Evolutionary conservation across 2,329 filamentous ascomycete genomes (phyloP), one percentile per base, ranked within the genome.

Genomic region (Elsinoe perseae): DNA sequence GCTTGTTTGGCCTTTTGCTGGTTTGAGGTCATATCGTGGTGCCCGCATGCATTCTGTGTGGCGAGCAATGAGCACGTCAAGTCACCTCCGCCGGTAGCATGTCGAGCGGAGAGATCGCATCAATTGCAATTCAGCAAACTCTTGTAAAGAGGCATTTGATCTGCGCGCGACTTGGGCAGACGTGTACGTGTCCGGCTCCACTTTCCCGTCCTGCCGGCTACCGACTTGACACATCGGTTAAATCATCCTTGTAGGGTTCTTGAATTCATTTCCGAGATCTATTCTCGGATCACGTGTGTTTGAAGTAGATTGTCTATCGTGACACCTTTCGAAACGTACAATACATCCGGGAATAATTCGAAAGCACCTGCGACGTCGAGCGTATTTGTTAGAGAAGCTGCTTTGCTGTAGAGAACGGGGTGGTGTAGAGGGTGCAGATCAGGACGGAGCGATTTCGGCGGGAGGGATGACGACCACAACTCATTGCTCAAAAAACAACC

Each of bases 1-100:
- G 50, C 48, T 30, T 50, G 52, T 43, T 61, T 61, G 23, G 59
- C 25, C 50, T 58, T 60, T 50, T 46, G 50, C 27, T 44, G 57
- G 30, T 57, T 54, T 4, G 56, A 54, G 27, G 57, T 54, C 59
- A 58, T 59, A 32, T 25, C 38, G 18, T 12, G n/a, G 7, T 36
- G 32, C 8, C n/a, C 9, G 27, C 21, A 50, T 36, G 16, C 48
- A 38, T 38, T 3, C 48, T 52, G 28, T 21, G 48, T 18, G 44
- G 8, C 21, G 25, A 52, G 48, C 48, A 38, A 18, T n/a, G 32
- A 52, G 12, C 32, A 20, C 16, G 28, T 18, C n/a, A 28, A 10
- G 14, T 25, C 25, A 23, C 30, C 36, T 25, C 23, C 9, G 28
- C 16, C 12, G 4, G 12, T 25, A 2, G 9, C 48, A n/a, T 38